A percentile compares a stretch with the other conserved stretches of the same genome.
Evolutionary conservation across 2,329 filamentous ascomycete genomes (phyloP).

Genomic region (Rasamsonia emersonii): DNA sequence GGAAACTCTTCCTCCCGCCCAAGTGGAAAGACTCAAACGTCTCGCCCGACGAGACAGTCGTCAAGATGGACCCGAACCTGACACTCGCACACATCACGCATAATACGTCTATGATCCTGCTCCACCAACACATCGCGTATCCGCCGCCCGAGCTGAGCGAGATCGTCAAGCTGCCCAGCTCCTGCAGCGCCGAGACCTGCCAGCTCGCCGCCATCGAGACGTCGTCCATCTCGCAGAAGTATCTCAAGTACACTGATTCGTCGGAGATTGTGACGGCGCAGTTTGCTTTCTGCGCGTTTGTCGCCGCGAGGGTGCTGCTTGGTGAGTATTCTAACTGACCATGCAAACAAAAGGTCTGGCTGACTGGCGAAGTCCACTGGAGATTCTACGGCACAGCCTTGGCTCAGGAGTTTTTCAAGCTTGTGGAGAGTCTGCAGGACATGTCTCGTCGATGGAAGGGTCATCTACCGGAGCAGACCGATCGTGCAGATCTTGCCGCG

Average conservation of each 20-base stretch:
- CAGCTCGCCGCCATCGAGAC: constrained; percentile 39
- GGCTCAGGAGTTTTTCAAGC: constrained; percentile 14
- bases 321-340: no score
- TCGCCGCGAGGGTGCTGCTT: no score
- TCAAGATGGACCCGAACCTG: constrained; percentile 40
- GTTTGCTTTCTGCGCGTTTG: no score
- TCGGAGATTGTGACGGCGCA: no score
- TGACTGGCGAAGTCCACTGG: constrained; percentile 13
- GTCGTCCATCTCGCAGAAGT: constrained; percentile 39
- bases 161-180: constrained; percentile 33
- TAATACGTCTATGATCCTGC: constrained; percentile 42
- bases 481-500: constrained; percentile 8
- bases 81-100: constrained; percentile 44
- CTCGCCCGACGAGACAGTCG: constrained; percentile 14
- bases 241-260: constrained; percentile 34
- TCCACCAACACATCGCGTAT: constrained; percentile 43
- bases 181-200: constrained; percentile 43
- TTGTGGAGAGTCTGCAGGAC: constrained; percentile 15
- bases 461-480: constrained; percentile 1
- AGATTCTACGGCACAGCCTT: constrained; percentile 13
- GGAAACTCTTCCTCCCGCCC: constrained; percentile 39
- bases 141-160: constrained; percentile 24
- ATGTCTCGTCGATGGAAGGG: constrained; percentile 16
- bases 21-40: constrained; percentile 34
- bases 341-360: no score